Evolutionary conservation across 1,139 yeast species (phyloP).

Genomic region (Candida tetrigidarum): DNA sequence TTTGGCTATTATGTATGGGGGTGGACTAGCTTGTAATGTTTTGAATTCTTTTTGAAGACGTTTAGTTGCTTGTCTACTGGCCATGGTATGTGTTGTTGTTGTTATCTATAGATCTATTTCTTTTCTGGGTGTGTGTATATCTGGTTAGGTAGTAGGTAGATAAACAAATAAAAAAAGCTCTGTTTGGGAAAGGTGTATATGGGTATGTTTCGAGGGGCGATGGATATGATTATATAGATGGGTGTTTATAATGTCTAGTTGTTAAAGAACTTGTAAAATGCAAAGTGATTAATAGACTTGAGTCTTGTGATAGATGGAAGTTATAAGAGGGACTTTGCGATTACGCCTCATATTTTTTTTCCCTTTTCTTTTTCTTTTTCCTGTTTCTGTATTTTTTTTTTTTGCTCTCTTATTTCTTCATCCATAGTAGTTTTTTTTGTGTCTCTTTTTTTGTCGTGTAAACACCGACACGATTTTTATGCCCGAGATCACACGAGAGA

Average conservation of each 20-base stretch:
- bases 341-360: background rate
- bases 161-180: background rate
- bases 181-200: background rate
- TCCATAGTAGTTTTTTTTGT: background rate
- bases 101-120: no score
- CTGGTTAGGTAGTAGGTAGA: background rate
- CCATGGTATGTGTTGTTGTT: conserved; percentile 32
- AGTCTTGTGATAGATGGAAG: background rate
- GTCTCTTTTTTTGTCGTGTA: no score
- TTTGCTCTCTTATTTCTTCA: background rate
- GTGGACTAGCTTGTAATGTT: conserved; percentile 71
- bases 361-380: background rate
- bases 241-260: no score
- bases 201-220: no score
- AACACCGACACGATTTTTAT: background rate
- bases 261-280: no score
- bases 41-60: conserved; percentile 80
- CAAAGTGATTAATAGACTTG: background rate
- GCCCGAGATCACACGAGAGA: background rate
- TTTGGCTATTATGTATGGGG: conserved; percentile 80
- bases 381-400: background rate
- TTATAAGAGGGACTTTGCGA: background rate
- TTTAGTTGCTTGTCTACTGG: conserved; percentile 53
- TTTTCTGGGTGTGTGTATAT: background rate
- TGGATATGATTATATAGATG: background rate